Base-by-base conservation (phyloP, 1,284 basidiomycete species). In the Testicularia cyperi region DNA sequence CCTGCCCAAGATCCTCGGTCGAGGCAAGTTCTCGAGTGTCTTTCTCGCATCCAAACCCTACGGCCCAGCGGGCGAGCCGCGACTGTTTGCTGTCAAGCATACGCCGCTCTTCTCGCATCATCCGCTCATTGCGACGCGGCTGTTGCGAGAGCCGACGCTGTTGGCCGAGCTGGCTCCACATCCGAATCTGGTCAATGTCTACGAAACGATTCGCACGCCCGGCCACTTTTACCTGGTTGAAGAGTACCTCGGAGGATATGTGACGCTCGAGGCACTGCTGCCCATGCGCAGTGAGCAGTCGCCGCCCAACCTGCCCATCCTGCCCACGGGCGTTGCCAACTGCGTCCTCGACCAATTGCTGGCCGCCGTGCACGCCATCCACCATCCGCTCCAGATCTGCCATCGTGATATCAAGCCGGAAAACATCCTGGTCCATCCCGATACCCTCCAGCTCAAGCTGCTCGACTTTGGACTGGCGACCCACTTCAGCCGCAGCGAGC, bases 181-280 rank as follows among this genome's bases (percentile, higher is more conserved):
- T 66, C 82, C 81, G 1, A 82, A 81, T 55, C 75, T 83, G 19
- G 79, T 83, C 52, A 77, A 78, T 29, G 81, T 83, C 3, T 78
- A 79, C 52, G 81, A 81, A 26, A 81, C 80, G 38, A 79, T 83
- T 20, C 70, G 81, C 5, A 83, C 82, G 0, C 77, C 79, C 5
- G 81, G 80, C 2, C 81, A 82, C 63, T 82, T 82, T 60, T 83
- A 83, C 68, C 79, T 83, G n/a, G 78, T 83, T 40, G 81, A 79
- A 38, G 81, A 82, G 27, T 80, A 74, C 35, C 75, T 82, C 10
- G 79, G 78, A 1, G 78, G 78, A 1, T 80, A 80, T 40, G 68
- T 79, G 35, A 78, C 79, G 21, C 72, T 79, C 28, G 74, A 76
- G 31, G 60, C 67, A 9, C 63, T 76, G 7, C 38, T 76, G 1